Percentiles rank a stretch among this genome's conserved stretches.
Evolutionary conservation across 495 filamentous ascomycete genomes (phyloP).

Genomic region (Aspergillus kassunensis): DNA sequence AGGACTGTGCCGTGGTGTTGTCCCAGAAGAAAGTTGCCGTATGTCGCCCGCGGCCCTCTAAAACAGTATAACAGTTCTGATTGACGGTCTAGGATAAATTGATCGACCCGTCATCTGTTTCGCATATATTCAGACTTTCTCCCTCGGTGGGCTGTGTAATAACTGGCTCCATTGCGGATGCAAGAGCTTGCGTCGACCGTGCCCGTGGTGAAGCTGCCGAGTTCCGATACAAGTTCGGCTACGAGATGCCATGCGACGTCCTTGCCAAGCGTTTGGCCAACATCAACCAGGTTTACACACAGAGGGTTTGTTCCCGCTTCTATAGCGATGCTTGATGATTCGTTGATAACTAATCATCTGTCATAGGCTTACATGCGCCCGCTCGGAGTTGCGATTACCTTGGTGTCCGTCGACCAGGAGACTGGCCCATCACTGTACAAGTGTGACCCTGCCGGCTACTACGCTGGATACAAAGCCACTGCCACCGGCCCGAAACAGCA

Average conservation of each 20-base stretch:
- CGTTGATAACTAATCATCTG: background rate
- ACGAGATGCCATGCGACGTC: conserved; percentile 98
- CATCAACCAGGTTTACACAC: conserved; percentile 98
- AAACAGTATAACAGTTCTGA: conserved; percentile 9
- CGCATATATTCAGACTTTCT: conserved; percentile 94
- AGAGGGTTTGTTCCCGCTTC: conserved; percentile 62
- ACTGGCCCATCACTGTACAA: conserved; percentile 96
- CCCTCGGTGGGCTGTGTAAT: conserved; percentile 96
- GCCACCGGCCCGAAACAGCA: conserved; percentile 96
- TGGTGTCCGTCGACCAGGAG: conserved; percentile 91
- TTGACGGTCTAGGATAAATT: conserved; percentile 75
- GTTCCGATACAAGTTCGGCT: conserved; percentile 97
- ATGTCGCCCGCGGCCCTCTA: conserved; percentile 31
- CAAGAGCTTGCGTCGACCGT: conserved; percentile 82
- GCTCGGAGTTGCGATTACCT: conserved; percentile 86
- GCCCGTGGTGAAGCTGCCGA: conserved; percentile 94
- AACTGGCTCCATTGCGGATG: conserved; percentile 98
- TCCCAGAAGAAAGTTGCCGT: conserved; percentile 99
- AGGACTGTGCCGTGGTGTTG: conserved; percentile 92
- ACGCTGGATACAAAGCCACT: conserved; percentile 95
- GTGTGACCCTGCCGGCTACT: conserved; percentile 97
- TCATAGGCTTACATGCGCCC: conserved; percentile 94
- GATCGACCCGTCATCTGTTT: conserved; percentile 94
- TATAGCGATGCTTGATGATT: conserved; percentile 7
- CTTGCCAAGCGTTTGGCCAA: conserved; percentile 95